Conservation (phyloP, 1,139 yeast species). For the Pichia sp. region DNA sequence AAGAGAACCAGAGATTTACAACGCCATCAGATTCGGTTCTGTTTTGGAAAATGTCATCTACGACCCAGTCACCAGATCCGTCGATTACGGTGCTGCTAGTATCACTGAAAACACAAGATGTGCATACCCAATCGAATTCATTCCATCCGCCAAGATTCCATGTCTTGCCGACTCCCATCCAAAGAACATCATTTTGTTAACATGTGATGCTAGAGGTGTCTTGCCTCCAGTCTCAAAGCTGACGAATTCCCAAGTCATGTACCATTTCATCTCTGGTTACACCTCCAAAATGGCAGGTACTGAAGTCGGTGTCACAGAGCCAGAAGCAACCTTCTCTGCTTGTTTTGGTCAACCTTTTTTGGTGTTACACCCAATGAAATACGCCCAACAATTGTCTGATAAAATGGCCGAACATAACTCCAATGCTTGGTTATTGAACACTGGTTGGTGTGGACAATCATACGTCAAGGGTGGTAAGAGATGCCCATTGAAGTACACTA, state of each 20-base stretch:
- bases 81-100: slow-evolving; percentile 76
- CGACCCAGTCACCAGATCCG: slow-evolving; percentile 73
- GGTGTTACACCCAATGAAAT: slow-evolving; percentile 96
- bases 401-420: slow-evolving; percentile 88
- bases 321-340: slow-evolving; percentile 96
- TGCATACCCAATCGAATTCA: slow-evolving; percentile 96
- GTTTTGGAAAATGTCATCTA: slow-evolving; percentile 91
- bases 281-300: slow-evolving; percentile 99
- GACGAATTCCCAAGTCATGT: slow-evolving; percentile 95
- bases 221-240: slow-evolving; percentile 95
- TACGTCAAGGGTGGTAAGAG: slow-evolving; percentile 93
- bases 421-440: slow-evolving; percentile 93
- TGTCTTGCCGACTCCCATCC: slow-evolving; percentile 90
- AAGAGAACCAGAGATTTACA: slow-evolving; percentile 96
- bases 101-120: slow-evolving; percentile 98
- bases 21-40: slow-evolving; percentile 91
- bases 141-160: slow-evolving; percentile 95
- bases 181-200: slow-evolving; percentile 82
- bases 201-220: slow-evolving; percentile 98
- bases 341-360: slow-evolving; percentile 99
- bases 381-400: slow-evolving; percentile 94
- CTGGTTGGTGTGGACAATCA: slow-evolving; percentile 98
- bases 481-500: slow-evolving; percentile 95
- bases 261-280: slow-evolving; percentile 97
- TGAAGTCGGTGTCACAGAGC: slow-evolving; percentile 98